Conservation (phyloP, 23 red algal species). For the Pyropia yezoensis region DNA sequence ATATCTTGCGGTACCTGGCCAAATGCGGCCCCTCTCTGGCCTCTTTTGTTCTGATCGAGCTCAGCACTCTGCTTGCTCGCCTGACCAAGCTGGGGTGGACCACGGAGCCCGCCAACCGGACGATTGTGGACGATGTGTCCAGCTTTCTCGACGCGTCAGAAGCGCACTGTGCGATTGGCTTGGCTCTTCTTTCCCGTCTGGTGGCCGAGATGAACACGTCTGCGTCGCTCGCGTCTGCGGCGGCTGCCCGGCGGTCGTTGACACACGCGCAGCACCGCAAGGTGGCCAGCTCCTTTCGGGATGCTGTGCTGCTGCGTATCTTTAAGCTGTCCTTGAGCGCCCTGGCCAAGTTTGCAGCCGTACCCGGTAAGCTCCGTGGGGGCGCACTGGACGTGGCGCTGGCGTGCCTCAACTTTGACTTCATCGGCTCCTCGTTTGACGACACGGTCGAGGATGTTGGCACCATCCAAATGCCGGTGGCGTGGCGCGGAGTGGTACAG, state of each 20-base stretch:
- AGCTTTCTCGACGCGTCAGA: conserved; percentile 71
- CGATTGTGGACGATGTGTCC: conserved; percentile 63
- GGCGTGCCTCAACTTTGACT: conserved; percentile 58
- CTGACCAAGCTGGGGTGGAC: conserved; percentile 70
- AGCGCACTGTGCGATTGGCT: conserved; percentile 63
- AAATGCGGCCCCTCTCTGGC: conserved; percentile 48
- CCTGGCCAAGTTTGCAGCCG: conserved; percentile 37
- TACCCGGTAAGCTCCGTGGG: conserved; percentile 22
- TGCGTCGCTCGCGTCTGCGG: conserved; percentile 6
- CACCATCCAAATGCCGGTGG: conserved; percentile 51
- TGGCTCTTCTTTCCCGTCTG: conserved; percentile 41
- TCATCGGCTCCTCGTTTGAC: conserved; percentile 67
- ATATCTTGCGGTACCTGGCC: conserved; percentile 55
- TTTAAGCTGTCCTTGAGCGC: conserved; percentile 52
- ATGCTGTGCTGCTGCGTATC: conserved; percentile 40
- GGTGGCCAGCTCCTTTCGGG: conserved; percentile 65
- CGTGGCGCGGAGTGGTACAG: conserved; percentile 62
- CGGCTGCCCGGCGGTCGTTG: conserved; percentile 19
- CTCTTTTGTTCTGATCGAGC: conserved; percentile 57
- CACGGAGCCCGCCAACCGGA: conserved; percentile 33
- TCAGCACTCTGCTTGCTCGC: conserved; percentile 54
- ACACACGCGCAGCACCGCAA: conserved; percentile 63
- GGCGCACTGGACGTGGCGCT: conserved; percentile 41
- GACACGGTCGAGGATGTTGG: conserved; percentile 73
- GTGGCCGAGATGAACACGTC: conserved; percentile 65